Evolutionary conservation across 495 filamentous ascomycete genomes (phyloP).

Genomic region (Xylaria intraflava): DNA sequence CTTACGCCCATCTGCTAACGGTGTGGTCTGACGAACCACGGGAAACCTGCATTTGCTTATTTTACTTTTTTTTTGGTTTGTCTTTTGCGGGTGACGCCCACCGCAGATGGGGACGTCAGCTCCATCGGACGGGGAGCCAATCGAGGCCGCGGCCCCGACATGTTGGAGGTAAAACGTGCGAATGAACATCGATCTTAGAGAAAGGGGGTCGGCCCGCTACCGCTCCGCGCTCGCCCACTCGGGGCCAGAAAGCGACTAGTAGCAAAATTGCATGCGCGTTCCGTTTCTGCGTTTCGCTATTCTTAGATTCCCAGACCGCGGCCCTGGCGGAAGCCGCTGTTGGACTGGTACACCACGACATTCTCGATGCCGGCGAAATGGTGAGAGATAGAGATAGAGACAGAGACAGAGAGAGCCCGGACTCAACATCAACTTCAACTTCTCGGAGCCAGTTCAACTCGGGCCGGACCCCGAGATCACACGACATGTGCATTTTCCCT

Average conservation of each 20-base stretch:
- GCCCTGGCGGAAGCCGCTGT: too few species aligned
- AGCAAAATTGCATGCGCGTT: not conserved
- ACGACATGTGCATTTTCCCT: conserved; percentile 3
- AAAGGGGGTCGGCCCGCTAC: conserved; percentile 4
- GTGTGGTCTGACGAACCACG: conserved; percentile 3
- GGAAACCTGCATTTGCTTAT: not conserved
- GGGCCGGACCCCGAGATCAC: conserved; percentile 5
- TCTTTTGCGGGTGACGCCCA: too few species aligned
- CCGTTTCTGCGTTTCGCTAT: too few species aligned
- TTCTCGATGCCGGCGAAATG: too few species aligned
- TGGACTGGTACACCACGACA: too few species aligned
- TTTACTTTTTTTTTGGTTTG: too few species aligned
- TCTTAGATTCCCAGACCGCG: too few species aligned
- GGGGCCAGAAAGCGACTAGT: not conserved
- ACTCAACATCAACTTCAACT: not conserved
- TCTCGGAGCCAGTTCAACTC: too few species aligned
- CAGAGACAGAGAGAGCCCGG: not conserved
- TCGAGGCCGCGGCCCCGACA: not conserved
- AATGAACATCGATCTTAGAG: not conserved
- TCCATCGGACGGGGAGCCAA: not conserved
- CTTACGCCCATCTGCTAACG: not conserved
- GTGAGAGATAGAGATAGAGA: not conserved
- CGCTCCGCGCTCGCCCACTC: conserved; percentile 1
- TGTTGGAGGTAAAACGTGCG: not conserved
- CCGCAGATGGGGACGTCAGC: not conserved